Evolutionary conservation across 192 early-diverging fungal genomes (phyloP).

Genomic region (Obelidium mucronatum): DNA sequence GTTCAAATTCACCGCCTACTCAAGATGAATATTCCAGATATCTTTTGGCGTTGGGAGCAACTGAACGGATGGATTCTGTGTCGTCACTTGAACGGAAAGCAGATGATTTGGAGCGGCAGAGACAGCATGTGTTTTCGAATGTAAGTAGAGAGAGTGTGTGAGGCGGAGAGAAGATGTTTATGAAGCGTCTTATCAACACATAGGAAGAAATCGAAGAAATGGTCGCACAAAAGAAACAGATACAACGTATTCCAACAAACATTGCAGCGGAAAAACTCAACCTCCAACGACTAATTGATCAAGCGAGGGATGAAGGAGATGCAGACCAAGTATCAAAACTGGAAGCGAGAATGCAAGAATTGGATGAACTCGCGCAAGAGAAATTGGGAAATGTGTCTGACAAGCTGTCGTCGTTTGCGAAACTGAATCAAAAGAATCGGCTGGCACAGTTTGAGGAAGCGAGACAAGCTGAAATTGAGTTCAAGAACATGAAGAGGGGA

Average conservation of each 20-base stretch:
- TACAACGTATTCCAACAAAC: slow-evolving; percentile 16
- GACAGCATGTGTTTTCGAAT: slow-evolving; percentile 21
- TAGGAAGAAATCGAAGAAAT: slow-evolving; percentile 37
- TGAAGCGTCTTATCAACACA: background rate
- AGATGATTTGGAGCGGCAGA: background rate
- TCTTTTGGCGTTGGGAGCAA: background rate
- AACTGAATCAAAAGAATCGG: slow-evolving; percentile 28
- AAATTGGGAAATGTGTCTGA: background rate
- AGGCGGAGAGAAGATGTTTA: background rate
- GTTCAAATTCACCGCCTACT: slow-evolving; percentile 76
- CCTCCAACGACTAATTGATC: slow-evolving; percentile 4
- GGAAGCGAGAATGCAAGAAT: background rate
- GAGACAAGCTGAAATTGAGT: slow-evolving; percentile 17
- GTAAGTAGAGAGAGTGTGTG: too few relatives aligned
- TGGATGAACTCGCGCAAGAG: slow-evolving; percentile 24
- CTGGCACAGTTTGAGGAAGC: slow-evolving; percentile 18
- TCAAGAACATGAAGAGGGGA: slow-evolving; percentile 4
- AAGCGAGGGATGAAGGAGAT: slow-evolving; percentile 14
- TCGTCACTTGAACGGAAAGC: background rate
- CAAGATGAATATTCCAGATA: slow-evolving; percentile 30
- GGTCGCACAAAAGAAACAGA: slow-evolving; percentile 20
- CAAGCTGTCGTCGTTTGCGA: slow-evolving; percentile 16
- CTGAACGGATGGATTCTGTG: slow-evolving; percentile 2
- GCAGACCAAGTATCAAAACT: background rate
- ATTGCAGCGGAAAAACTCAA: slow-evolving; percentile 25